Evolutionary conservation across 176 grass and related monocot species (phyloP).

Genomic region (Oryza rufipogon): DNA sequence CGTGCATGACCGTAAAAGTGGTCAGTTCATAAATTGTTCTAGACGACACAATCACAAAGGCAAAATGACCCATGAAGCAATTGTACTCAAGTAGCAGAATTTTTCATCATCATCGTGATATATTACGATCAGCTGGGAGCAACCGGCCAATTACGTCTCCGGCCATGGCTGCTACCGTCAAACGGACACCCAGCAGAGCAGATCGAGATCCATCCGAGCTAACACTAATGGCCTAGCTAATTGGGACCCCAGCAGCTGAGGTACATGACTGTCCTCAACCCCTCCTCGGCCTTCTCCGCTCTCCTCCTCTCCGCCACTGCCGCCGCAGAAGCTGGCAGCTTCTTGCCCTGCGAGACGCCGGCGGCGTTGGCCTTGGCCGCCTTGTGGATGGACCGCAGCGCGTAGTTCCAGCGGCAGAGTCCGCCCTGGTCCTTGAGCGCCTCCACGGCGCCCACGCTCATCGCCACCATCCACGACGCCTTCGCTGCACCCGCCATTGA

Average conservation of each 20-base stretch:
- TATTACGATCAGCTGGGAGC: not conserved
- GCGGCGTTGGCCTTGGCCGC: slow-evolving; percentile 37
- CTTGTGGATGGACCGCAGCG: slow-evolving; percentile 44
- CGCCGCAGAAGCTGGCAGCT: not conserved
- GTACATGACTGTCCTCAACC: slow-evolving; percentile 69
- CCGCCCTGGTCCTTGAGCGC: slow-evolving; percentile 77
- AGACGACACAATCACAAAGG: not conserved
- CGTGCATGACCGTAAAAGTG: not conserved
- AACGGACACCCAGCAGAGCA: not conserved
- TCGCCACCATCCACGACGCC: slow-evolving; percentile 56
- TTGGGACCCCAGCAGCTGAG: slow-evolving; percentile 72
- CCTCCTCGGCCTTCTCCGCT: slow-evolving; percentile 53
- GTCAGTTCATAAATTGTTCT: not conserved
- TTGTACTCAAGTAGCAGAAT: not conserved
- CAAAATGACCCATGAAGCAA: not conserved
- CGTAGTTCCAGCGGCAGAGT: slow-evolving; percentile 78
- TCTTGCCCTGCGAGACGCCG: slow-evolving; percentile 32
- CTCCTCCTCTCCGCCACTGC: slow-evolving; percentile 3
- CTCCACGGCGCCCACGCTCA: slow-evolving; percentile 67
- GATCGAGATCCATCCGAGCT: not conserved
- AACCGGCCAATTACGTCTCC: not conserved
- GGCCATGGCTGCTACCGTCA: not conserved
- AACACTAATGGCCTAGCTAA: slow-evolving; percentile 22
- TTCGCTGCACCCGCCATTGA: slow-evolving; percentile 45
- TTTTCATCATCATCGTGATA: not conserved